Percentiles rank a stretch among this genome's conserved stretches.
These are phyloP conservation scores for Trypanosoma platydactyli DNA, from an alignment of 208 protist genomes.

Conservation along the genomic window DNA sequence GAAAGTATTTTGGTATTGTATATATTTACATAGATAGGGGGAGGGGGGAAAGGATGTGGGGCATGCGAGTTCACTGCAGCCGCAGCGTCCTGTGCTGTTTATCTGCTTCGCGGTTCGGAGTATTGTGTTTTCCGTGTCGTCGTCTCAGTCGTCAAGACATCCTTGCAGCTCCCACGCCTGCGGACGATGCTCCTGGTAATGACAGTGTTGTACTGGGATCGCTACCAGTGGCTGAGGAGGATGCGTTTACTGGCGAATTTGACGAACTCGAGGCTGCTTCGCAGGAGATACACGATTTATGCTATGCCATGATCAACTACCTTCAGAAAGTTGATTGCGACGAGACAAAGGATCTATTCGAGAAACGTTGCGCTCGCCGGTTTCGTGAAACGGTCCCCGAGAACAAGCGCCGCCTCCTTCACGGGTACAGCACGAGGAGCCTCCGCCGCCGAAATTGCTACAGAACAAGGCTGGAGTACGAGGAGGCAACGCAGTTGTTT, in stretches of 20 bases:
- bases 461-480: constrained; percentile 50
- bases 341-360: constrained; percentile 54
- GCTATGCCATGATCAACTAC: constrained; percentile 79
- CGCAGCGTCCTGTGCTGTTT: background rate
- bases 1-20: too few species aligned
- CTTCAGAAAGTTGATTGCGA: constrained; percentile 70
- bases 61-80: background rate
- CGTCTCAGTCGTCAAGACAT: background rate
- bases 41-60: constrained; percentile 3
- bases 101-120: background rate
- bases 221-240: constrained; percentile 12
- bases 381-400: constrained; percentile 84
- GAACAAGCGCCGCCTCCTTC: constrained; percentile 63
- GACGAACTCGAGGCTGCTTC: constrained; percentile 89
- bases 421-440: constrained; percentile 54
- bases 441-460: constrained; percentile 61
- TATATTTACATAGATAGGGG: too few species aligned
- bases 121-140: background rate
- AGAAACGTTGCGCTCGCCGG: constrained; percentile 56
- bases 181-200: background rate
- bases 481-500: constrained; percentile 66
- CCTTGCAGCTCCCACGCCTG: background rate
- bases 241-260: constrained; percentile 56
- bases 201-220: background rate
- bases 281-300: constrained; percentile 90